phyloP scores from a whole-genome alignment of 805 yeast species.

The Saccharomycopsis synnaedendra region DNA sequence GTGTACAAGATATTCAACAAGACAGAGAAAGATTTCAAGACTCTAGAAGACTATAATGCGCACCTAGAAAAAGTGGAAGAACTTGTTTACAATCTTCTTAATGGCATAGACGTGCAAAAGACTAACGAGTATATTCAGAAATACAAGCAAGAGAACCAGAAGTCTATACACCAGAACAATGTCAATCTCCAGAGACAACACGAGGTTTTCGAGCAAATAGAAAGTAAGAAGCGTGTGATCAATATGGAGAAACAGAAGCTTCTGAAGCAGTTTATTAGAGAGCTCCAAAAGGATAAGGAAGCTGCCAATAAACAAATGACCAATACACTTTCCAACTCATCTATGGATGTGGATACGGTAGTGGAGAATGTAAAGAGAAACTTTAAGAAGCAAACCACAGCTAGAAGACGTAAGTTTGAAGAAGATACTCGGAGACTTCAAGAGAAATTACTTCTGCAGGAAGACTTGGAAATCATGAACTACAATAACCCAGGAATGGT shows the following conservation, averaged over 20 bases:
- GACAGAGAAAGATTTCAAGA: constrained; percentile 58
- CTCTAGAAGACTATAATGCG: constrained; percentile 50
- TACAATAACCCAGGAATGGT: constrained; percentile 21
- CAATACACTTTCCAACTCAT: constrained; percentile 31
- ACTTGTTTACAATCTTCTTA: constrained; percentile 63
- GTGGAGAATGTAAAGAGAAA: constrained; percentile 41
- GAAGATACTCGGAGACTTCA: constrained; percentile 26
- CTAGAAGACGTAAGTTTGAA: constrained; percentile 37
- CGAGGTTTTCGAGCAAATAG: constrained; percentile 48
- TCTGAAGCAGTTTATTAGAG: constrained; percentile 57
- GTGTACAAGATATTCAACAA: constrained; percentile 73
- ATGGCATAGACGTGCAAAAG: constrained; percentile 55
- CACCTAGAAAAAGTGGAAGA: constrained; percentile 81
- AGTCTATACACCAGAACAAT: constrained; percentile 66
- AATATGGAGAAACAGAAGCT: constrained; percentile 36
- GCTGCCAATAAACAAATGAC: constrained; percentile 46
- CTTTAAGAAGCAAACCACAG: constrained; percentile 50
- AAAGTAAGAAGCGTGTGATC: constrained; percentile 61
- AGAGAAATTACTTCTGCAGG: constrained; percentile 23
- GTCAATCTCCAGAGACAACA: constrained; percentile 62
- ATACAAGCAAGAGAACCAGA: constrained; percentile 64
- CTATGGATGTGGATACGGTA: constrained; percentile 29
- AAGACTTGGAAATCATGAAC: constrained; percentile 17
- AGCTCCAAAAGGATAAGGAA: constrained; percentile 41
- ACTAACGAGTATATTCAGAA: constrained; percentile 56